A percentile compares a stretch with the other conserved stretches of the same genome.
These are phyloP conservation scores for Trapa incisa DNA, from an alignment of 345 rosid genomes.

Conservation along the genomic window DNA sequence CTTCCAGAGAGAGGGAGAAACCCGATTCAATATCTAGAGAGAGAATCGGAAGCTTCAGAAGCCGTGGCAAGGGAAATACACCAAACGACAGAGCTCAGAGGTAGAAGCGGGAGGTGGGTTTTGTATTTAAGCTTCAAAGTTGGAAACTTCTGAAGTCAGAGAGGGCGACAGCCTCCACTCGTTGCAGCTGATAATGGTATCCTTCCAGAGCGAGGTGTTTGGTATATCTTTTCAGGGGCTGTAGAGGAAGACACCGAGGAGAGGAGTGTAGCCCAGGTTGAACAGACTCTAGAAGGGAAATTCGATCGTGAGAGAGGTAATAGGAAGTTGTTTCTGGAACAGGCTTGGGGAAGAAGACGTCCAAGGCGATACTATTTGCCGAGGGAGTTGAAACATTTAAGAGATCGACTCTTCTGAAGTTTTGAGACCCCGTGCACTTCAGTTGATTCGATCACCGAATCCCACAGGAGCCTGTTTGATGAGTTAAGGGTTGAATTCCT, in stretches of 20 bases:
- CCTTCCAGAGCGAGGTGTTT: neutral
- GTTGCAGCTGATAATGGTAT: neutral
- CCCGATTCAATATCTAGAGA: constrained; percentile 2
- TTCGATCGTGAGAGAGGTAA: neutral
- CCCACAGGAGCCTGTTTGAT: constrained; percentile 5
- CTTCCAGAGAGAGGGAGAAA: neutral
- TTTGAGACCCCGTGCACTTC: neutral
- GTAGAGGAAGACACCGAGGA: neutral
- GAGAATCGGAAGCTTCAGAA: constrained; percentile 4
- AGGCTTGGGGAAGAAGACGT: neutral
- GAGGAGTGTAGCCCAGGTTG: neutral
- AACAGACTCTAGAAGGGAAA: neutral
- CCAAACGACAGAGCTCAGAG: constrained; percentile 4
- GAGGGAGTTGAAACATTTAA: neutral
- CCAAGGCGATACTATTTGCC: no score
- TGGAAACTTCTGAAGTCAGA: constrained; percentile 2
- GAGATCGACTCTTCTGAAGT: neutral
- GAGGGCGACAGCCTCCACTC: neutral
- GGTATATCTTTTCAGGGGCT: neutral
- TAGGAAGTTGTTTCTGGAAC: neutral
- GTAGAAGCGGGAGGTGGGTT: constrained; percentile 6
- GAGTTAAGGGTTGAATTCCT: constrained; percentile 6
- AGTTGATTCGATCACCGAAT: constrained; percentile 2
- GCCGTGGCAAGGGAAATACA: neutral
- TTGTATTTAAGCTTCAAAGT: constrained; percentile 5